Base-by-base conservation (phyloP, 2,329 filamentous ascomycete genomes). In the Penicillium hordei region DNA sequence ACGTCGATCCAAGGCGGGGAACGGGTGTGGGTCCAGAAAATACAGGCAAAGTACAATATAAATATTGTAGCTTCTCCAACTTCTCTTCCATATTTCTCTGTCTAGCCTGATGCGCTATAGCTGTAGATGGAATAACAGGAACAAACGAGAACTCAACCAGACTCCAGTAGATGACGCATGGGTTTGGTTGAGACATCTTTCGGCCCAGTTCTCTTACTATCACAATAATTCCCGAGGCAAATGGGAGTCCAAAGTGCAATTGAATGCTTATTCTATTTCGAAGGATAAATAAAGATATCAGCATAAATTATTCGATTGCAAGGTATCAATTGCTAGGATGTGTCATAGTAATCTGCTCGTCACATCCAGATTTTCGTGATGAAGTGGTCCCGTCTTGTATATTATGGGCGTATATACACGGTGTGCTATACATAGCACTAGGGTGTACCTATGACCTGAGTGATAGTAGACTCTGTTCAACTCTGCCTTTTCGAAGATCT, bases 1-100 rank as follows among this genome's bases (percentile, higher is more conserved):
- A 25, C 15, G 36, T 33, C 36, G 19, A 43, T 52, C 34, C 17
- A 12, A 44, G 46, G 53, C 52, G 52, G 43, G 43, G 36, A 40
- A 33, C 52, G 23, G 39, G 4, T 40, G 45, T 49, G 53, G 53
- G 25, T 39, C 17, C 29, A 7, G 45, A 21, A 21, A 29, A 7
- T 27, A 34, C 8, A 48, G 21, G 23, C 19, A 5, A 49, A 13
- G 33, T 15, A 8, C 15, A 31, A 33, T 13, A 31, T 31, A n/a
- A n/a, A n/a, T n/a, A n/a, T n/a, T n/a, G n/a, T n/a, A n/a, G n/a
- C 23, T 21, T 17, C n/a, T 12, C 21, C 7, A 3, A 12, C 33
- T 49, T 29, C 23, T 39, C 10, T 36, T 38, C 23, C 27, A 36
- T 5, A 19, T 31, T 29, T 46, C n/a, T 34, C 13, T 23, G 23